Percentiles rank a stretch among this genome's conserved stretches.
Conservation (phyloP, 2,329 filamentous ascomycete genomes). For the Diaporthe sp. region DNA sequence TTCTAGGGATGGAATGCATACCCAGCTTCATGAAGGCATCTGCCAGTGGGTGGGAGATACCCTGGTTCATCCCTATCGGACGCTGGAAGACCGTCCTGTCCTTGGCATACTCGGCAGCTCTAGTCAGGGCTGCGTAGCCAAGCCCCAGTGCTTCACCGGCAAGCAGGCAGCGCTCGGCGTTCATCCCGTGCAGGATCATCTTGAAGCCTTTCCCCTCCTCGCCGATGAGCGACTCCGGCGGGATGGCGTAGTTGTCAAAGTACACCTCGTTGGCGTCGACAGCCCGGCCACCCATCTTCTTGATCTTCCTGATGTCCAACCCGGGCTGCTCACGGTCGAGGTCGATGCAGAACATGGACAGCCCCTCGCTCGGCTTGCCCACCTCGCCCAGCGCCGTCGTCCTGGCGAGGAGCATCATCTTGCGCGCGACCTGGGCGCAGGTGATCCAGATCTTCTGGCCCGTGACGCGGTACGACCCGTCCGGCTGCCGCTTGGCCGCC, state of each 20-base stretch:
- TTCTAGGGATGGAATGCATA: neutral
- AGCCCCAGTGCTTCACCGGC: slow-evolving; percentile 86
- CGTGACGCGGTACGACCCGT: slow-evolving; percentile 75
- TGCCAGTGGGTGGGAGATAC: slow-evolving; percentile 75
- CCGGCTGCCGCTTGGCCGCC: slow-evolving; percentile 65
- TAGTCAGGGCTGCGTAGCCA: slow-evolving; percentile 78
- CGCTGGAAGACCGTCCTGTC: slow-evolving; percentile 77
- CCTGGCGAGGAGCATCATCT: slow-evolving; percentile 86
- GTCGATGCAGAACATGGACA: slow-evolving; percentile 86
- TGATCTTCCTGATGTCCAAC: slow-evolving; percentile 79
- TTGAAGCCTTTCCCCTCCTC: slow-evolving; percentile 83
- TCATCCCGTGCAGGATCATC: slow-evolving; percentile 85
- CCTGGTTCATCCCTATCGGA: slow-evolving; percentile 77
- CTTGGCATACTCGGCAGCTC: slow-evolving; percentile 75
- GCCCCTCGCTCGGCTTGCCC: slow-evolving; percentile 78
- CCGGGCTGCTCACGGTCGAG: slow-evolving; percentile 73
- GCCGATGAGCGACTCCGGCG: slow-evolving; percentile 76
- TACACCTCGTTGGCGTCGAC: slow-evolving; percentile 92
- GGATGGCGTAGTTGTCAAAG: slow-evolving; percentile 83
- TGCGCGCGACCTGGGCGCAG: slow-evolving; percentile 83
- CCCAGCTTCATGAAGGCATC: slow-evolving; percentile 70
- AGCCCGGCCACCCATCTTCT: slow-evolving; percentile 87
- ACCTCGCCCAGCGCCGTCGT: slow-evolving; percentile 79
- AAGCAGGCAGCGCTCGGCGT: slow-evolving; percentile 81
- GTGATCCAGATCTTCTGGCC: slow-evolving; percentile 95